A percentile compares a stretch with the other conserved stretches of the same genome.
Evolutionary conservation across 1,139 yeast species (phyloP).

Genomic region (Eremothecium coryli): DNA sequence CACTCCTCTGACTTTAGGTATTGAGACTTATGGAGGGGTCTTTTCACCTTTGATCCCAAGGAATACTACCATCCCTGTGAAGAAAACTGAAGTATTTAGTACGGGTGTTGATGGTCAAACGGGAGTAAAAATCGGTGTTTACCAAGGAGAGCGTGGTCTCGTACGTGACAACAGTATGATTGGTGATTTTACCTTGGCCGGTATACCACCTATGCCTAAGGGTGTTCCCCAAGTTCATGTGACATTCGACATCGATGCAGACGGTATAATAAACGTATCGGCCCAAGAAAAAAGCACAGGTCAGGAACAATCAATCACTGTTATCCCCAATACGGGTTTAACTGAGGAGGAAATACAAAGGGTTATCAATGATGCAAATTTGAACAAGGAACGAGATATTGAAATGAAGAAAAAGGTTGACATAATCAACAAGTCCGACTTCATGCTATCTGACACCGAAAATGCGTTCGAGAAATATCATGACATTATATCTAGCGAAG

Average conservation of each 20-base stretch:
- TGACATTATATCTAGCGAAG: constrained; percentile 32
- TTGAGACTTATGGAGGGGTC: constrained; percentile 75
- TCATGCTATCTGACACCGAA: constrained; percentile 48
- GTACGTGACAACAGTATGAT: constrained; percentile 65
- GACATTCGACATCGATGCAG: constrained; percentile 69
- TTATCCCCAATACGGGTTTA: constrained; percentile 59
- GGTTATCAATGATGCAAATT: constrained; percentile 42
- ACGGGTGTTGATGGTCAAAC: constrained; percentile 85
- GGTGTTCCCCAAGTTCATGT: constrained; percentile 72
- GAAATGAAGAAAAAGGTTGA: constrained; percentile 31
- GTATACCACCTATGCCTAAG: constrained; percentile 64
- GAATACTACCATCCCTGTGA: constrained; percentile 68
- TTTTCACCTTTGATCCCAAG: constrained; percentile 70
- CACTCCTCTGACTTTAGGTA: constrained; percentile 69
- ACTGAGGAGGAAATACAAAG: constrained; percentile 53
- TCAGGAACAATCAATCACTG: constrained; percentile 50
- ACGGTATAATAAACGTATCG: constrained; percentile 68
- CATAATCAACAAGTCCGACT: constrained; percentile 40
- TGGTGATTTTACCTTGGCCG: constrained; percentile 60
- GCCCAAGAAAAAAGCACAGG: constrained; percentile 60
- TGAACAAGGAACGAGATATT: constrained; percentile 24
- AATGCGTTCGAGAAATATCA: constrained; percentile 41
- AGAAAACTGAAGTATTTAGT: constrained; percentile 61
- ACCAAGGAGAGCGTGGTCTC: constrained; percentile 68
- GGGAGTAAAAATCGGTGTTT: constrained; percentile 68